Base-by-base conservation (phyloP, 345 rosid genomes). In the Eutrema japonicum region DNA sequence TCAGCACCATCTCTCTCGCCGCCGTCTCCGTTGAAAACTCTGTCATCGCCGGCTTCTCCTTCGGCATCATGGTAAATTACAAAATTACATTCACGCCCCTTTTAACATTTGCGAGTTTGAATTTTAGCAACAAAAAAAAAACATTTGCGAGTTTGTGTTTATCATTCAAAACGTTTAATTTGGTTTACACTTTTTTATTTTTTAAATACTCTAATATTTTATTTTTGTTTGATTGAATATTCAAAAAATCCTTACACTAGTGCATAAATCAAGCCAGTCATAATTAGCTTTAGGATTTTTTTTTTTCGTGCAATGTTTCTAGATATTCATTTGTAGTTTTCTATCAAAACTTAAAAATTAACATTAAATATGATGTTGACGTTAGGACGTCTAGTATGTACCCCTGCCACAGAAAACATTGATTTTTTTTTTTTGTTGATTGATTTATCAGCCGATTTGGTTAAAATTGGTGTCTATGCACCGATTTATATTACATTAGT, bases 11-110 rank as follows among this genome's bases (percentile, higher is more conserved):
- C 11, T 84, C 81, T 56, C 95, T 91, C 11, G 97, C 95, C 3
- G 97, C 93, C 43, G 86, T 91, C 79, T 88, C 98, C 62, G 66
- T 94, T 1, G 97, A 89, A 73, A 91, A 91, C 79, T 85, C 97
- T 3, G 93, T 94, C 84, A 85, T 94, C 69, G 91, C 95, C n/a
- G 97, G 97, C 51, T 91, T 94, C 84, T 89, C 97, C 47, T 91
- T 87, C 37, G 97, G 98, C 5, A 4, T 68, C 80, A 88, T 87
- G 98, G 92, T 93, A 86, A 13, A 5, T 46, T 58, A 69, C 43
- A 62, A 22, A 22, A 36, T 37, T 18, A 72, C 37, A 54, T 30
- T 52, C 49, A 3, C 18, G 33, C 26, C 29, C 13, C 29, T 66
- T 40, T 3, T 4, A 16, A 27, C n/a, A 50, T 59, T 10, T 50